Evolutionary conservation across 345 rosid species (phyloP).

Genomic region (Geranium brycei): DNA sequence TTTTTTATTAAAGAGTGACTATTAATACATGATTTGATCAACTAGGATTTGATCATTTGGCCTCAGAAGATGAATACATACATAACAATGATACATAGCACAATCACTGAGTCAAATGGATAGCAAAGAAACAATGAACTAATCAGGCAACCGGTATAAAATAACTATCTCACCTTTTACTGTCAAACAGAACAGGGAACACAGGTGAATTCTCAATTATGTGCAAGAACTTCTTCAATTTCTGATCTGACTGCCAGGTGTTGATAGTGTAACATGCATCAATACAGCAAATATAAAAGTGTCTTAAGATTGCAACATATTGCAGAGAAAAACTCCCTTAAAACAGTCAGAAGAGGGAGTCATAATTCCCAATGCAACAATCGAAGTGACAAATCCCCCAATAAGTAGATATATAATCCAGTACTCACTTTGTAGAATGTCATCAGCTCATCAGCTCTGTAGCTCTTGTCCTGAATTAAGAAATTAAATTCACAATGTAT

Average conservation of each 20-base stretch:
- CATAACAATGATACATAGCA: no score
- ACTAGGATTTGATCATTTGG: no score
- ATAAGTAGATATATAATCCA: not conserved
- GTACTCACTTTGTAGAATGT: conserved; percentile 59
- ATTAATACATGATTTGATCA: no score
- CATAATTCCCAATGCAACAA: not conserved
- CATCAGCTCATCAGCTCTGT: conserved; percentile 68
- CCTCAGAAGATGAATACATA: no score
- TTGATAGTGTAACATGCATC: conserved; percentile 7
- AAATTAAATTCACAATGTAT: conserved; percentile 11
- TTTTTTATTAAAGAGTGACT: no score
- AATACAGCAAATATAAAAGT: not conserved
- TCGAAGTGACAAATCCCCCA: not conserved
- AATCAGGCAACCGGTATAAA: conserved; percentile 5
- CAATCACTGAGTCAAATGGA: not conserved
- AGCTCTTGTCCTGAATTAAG: conserved; percentile 36
- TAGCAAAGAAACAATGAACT: not conserved
- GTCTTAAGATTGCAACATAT: not conserved
- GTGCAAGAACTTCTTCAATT: conserved; percentile 83
- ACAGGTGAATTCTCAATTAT: conserved; percentile 79
- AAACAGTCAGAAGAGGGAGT: not conserved
- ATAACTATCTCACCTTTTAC: conserved; percentile 38
- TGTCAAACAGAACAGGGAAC: conserved; percentile 70
- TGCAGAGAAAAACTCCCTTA: not conserved
- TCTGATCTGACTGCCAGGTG: conserved; percentile 61